phyloP scores from a whole-genome alignment of 805 yeast species.

The Starmerella floris region DNA sequence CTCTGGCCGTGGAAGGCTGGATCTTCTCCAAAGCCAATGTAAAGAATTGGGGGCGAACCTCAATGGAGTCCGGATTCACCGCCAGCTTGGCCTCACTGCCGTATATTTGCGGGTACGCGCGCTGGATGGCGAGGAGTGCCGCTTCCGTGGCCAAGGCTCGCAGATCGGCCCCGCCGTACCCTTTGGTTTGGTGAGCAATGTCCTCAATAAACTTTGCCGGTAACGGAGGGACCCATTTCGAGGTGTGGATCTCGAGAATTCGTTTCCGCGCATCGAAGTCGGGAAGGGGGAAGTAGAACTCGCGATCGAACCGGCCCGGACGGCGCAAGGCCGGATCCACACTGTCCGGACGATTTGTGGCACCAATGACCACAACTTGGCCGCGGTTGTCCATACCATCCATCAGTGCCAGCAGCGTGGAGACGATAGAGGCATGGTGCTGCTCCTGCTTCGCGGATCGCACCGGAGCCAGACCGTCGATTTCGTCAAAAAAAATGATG shows the following conservation, averaged over 20 bases:
- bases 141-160: slow-evolving; percentile 93
- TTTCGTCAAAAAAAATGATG: slow-evolving; percentile 92
- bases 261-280: slow-evolving; percentile 64
- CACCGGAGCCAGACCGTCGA: slow-evolving; percentile 96
- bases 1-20: slow-evolving; percentile 83
- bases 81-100: slow-evolving; percentile 54
- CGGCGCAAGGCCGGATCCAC: slow-evolving; percentile 96
- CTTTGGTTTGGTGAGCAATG: slow-evolving; percentile 73
- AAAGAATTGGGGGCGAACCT: slow-evolving; percentile 71
- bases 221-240: slow-evolving; percentile 73
- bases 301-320: slow-evolving; percentile 95
- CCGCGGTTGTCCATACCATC: slow-evolving; percentile 99
- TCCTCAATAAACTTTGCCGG: slow-evolving; percentile 43
- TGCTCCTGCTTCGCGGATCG: slow-evolving; percentile 96
- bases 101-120: slow-evolving; percentile 89
- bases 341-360: slow-evolving; percentile 94
- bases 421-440: slow-evolving; percentile 93
- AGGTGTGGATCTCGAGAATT: slow-evolving; percentile 74
- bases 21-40: slow-evolving; percentile 73
- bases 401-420: slow-evolving; percentile 89
- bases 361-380: slow-evolving; percentile 95
- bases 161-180: slow-evolving; percentile 96
- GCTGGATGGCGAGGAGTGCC: slow-evolving; percentile 79
- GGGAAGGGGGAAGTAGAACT: slow-evolving; percentile 90
- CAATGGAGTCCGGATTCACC: slow-evolving; percentile 58